Evolutionary conservation across 768 basidiomycete genomes (phyloP).

Genomic region (Xanthoconium purpureum): DNA sequence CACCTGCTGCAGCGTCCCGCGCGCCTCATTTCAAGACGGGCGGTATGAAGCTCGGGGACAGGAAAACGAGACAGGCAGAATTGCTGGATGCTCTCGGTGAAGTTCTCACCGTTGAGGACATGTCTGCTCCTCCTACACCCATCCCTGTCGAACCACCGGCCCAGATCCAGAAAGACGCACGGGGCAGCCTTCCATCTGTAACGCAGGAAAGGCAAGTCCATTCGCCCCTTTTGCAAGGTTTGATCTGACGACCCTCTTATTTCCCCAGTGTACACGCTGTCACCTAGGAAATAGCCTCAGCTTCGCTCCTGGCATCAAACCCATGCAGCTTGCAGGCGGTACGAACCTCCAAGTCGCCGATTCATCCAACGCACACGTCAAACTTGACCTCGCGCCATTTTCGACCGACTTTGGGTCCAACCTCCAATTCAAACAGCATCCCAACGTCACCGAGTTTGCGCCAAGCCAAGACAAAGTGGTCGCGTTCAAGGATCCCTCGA

Average conservation of each 20-base stretch:
- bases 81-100: conserved; percentile 82
- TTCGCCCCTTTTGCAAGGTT: neutral
- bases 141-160: conserved; percentile 44
- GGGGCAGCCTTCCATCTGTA: conserved; percentile 72
- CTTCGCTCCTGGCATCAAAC: conserved; percentile 81
- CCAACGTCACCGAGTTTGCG: conserved; percentile 84
- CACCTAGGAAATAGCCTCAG: conserved; percentile 79
- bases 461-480: conserved; percentile 68
- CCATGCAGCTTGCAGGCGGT: conserved; percentile 91
- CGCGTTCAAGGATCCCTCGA: conserved; percentile 78
- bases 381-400: conserved; percentile 58
- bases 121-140: conserved; percentile 51
- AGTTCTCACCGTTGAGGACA: conserved; percentile 51
- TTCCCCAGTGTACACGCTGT: conserved; percentile 72
- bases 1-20: conserved; percentile 48
- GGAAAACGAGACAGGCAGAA: conserved; percentile 88
- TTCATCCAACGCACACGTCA: conserved; percentile 65
- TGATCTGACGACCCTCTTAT: neutral
- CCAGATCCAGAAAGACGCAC: conserved; percentile 42
- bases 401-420: conserved; percentile 59
- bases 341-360: conserved; percentile 90
- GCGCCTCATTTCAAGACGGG: conserved; percentile 86
- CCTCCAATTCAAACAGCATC: conserved; percentile 96
- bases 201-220: conserved; percentile 64
- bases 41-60: conserved; percentile 95